phyloP scores from a whole-genome alignment of 192 early-diverging fungal genomes.

The Entrophospora sp. region DNA sequence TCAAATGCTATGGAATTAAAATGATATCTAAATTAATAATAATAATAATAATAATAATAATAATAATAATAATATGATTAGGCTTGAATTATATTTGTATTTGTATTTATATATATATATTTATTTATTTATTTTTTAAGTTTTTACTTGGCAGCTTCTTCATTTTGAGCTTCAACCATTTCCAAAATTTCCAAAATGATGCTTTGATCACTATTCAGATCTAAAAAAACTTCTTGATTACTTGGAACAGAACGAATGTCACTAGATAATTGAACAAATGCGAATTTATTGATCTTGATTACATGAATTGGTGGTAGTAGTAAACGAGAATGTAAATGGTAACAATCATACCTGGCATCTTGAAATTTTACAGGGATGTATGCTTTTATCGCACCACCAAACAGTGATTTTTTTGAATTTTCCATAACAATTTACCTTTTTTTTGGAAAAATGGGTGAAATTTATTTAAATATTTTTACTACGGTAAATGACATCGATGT shows the following conservation, averaged over 20 bases:
- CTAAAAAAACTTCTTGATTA: constrained; percentile 88
- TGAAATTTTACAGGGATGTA: constrained; percentile 45
- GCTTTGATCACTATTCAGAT: constrained; percentile 60
- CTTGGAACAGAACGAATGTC: constrained; percentile 75
- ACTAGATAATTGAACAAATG: constrained; percentile 33
- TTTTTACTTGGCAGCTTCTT: constrained; percentile 46
- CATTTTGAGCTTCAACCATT: constrained; percentile 37
- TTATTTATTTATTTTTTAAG: neutral
- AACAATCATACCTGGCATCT: constrained; percentile 43
- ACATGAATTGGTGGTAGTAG: neutral
- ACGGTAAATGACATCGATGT: no score
- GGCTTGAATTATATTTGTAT: no score
- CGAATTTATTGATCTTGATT: neutral
- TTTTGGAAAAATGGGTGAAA: neutral
- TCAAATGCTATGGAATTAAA: constrained; percentile 69
- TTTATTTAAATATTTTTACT: neutral
- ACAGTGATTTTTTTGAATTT: constrained; percentile 36
- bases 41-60: neutral
- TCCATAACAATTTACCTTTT: no score
- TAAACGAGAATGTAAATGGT: neutral
- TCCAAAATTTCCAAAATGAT: constrained; percentile 86
- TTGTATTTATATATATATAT: no score
- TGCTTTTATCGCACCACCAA: constrained; percentile 62
- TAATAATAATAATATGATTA: neutral
- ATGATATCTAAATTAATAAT: constrained; percentile 49